These are phyloP conservation scores for Cruciata laevipes DNA, from an alignment of 257 asterid species.

Conservation along the genomic window DNA sequence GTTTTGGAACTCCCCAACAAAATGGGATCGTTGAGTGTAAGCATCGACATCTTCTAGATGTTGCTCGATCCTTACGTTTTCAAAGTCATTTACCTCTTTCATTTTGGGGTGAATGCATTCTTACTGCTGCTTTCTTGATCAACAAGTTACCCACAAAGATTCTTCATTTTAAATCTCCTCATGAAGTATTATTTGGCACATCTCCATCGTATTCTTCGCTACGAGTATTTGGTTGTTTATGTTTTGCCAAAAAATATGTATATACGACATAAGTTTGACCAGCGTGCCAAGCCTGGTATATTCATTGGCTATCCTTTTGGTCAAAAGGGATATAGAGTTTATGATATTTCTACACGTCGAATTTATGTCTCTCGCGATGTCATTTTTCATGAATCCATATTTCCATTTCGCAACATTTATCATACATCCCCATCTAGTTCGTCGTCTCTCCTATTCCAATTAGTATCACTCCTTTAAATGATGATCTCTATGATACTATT, in stretches of 20 bases:
- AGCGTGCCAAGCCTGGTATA: background rate
- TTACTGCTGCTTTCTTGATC: background rate
- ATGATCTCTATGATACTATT: too few relatives aligned
- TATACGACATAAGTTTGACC: background rate
- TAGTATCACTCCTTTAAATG: too few relatives aligned
- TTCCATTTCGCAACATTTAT: too few relatives aligned
- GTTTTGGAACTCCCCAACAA: background rate
- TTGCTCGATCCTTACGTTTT: background rate
- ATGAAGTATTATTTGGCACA: background rate
- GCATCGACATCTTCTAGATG: background rate
- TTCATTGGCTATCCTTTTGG: background rate
- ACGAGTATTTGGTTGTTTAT: too few relatives aligned
- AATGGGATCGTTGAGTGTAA: background rate
- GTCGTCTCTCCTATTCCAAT: too few relatives aligned
- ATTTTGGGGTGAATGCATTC: constrained; percentile 1
- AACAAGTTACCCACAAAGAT: background rate
- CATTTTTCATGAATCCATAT: too few relatives aligned
- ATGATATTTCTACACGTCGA: too few relatives aligned
- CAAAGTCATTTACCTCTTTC: background rate
- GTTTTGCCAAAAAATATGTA: background rate
- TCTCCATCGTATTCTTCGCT: too few relatives aligned
- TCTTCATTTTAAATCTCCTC: background rate
- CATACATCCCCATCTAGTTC: too few relatives aligned
- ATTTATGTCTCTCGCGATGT: too few relatives aligned
- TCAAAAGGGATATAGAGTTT: too few relatives aligned